Evolutionary conservation across 2,329 filamentous ascomycete genomes (phyloP).

Genomic region (Cadophora sp.): DNA sequence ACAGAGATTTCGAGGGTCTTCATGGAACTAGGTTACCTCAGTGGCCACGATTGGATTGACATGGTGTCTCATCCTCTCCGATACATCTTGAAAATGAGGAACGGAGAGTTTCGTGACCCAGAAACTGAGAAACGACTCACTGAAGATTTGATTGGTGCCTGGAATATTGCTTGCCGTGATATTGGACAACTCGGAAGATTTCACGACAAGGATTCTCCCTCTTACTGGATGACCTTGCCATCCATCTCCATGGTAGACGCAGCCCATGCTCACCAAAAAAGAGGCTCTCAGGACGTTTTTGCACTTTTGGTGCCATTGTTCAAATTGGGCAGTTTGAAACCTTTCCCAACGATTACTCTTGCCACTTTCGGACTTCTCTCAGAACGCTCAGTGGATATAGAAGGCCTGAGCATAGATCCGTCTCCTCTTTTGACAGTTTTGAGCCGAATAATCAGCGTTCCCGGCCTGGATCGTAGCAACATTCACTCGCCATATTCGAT

Average conservation of each 20-base stretch:
- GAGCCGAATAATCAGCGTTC: slow-evolving; percentile 23
- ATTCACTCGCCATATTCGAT: slow-evolving; percentile 12
- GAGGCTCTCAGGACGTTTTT: slow-evolving; percentile 33
- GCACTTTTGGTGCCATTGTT: slow-evolving; percentile 35
- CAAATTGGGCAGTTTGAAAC: slow-evolving; percentile 20
- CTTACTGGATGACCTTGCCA: slow-evolving; percentile 41
- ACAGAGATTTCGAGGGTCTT: slow-evolving; percentile 41
- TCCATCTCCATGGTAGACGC: slow-evolving; percentile 26
- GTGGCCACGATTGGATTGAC: slow-evolving; percentile 38
- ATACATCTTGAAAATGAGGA: slow-evolving; percentile 30
- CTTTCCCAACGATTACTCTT: slow-evolving; percentile 37
- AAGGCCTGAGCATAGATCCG: slow-evolving; percentile 18
- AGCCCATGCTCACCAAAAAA: slow-evolving; percentile 22
- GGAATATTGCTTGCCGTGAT: slow-evolving; percentile 42
- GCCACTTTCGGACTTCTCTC: slow-evolving; percentile 41
- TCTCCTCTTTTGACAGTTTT: slow-evolving; percentile 20
- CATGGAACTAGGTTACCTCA: slow-evolving; percentile 38
- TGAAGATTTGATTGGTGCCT: slow-evolving; percentile 42
- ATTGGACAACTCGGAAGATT: slow-evolving; percentile 20
- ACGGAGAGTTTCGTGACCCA: slow-evolving; percentile 14
- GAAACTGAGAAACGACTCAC: slow-evolving; percentile 29
- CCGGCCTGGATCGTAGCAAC: slow-evolving; percentile 20
- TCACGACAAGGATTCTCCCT: slow-evolving; percentile 24
- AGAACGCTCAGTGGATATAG: background rate
- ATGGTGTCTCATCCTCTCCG: slow-evolving; percentile 38